These are phyloP conservation scores for Dipteronia dyeriana DNA, from an alignment of 345 rosid genomes.

Conservation along the genomic window DNA sequence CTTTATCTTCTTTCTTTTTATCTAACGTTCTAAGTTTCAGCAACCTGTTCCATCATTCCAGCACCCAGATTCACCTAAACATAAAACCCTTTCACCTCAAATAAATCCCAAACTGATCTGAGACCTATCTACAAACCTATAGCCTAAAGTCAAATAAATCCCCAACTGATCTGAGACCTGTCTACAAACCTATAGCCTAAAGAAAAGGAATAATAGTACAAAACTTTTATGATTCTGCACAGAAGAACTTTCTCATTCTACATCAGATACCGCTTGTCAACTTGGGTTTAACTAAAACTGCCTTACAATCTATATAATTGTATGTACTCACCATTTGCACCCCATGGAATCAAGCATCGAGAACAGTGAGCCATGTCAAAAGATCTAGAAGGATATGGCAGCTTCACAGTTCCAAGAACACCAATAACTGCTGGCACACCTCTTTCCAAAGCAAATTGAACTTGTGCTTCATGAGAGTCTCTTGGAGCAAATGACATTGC, in stretches of 20 bases:
- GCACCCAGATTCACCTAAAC: neutral
- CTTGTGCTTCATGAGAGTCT: slow-evolving; percentile 74
- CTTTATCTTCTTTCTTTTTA: neutral
- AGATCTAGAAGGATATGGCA: slow-evolving; percentile 62
- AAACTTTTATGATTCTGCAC: neutral
- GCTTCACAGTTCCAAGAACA: slow-evolving; percentile 61
- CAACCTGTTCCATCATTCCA: neutral
- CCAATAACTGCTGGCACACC: slow-evolving; percentile 73
- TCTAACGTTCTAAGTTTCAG: neutral
- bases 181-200: neutral
- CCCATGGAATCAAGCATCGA: slow-evolving; percentile 72
- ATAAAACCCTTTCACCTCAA: neutral
- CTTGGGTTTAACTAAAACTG: slow-evolving; percentile 6
- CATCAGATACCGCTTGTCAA: neutral
- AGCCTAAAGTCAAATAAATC: neutral
- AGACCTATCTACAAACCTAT: neutral
- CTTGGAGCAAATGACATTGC: slow-evolving; percentile 75
- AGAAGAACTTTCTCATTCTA: slow-evolving; percentile 1
- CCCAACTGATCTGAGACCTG: neutral
- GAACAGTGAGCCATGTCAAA: slow-evolving; percentile 72
- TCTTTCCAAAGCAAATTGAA: slow-evolving; percentile 72
- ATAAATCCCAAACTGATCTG: neutral
- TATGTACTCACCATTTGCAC: slow-evolving; percentile 48
- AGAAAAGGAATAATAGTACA: neutral
- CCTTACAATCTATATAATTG: neutral